Conservation (phyloP, 2,329 filamentous ascomycete genomes). For the Talaromyces funiculosus region DNA sequence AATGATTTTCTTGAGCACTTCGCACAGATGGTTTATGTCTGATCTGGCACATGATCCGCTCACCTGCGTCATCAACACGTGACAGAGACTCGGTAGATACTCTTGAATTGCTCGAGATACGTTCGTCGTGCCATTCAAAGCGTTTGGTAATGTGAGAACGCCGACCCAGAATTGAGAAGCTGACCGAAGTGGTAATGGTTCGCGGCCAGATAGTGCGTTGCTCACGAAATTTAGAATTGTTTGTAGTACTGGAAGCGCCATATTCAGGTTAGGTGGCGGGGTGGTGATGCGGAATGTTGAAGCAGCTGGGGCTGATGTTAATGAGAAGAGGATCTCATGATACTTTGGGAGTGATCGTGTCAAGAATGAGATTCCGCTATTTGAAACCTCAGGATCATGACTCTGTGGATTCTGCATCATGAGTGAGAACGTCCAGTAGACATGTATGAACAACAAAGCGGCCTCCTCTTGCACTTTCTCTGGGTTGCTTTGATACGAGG, state of each 20-base stretch:
- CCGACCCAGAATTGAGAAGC: conserved; percentile 41
- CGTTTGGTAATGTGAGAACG: conserved; percentile 30
- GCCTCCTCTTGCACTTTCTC: conserved; percentile 30
- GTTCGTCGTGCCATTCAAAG: conserved; percentile 10
- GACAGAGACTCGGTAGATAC: conserved; percentile 34
- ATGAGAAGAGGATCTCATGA: conserved; percentile 32
- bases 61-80: conserved; percentile 36
- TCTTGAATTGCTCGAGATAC: conserved; percentile 29
- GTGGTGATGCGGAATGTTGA: conserved; percentile 1
- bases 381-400: conserved; percentile 39
- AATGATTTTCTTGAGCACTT: conserved; percentile 36
- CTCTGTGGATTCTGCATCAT: conserved; percentile 31
- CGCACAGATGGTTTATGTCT: conserved; percentile 38
- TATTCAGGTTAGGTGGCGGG: conserved; percentile 11
- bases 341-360: conserved; percentile 40
- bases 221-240: conserved; percentile 38
- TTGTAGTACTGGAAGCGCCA: conserved; percentile 25
- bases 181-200: conserved; percentile 44
- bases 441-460: conserved; percentile 33
- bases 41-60: conserved; percentile 42
- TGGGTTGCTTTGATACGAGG: conserved; percentile 35
- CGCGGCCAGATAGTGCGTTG: conserved; percentile 35
- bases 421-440: conserved; percentile 34
- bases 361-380: conserved; percentile 43
- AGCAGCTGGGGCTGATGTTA: conserved; percentile 23